Percentiles rank a stretch among this genome's conserved stretches.
Evolutionary conservation across 306 rosid species (phyloP).

Genomic region (Comarum palustre): DNA sequence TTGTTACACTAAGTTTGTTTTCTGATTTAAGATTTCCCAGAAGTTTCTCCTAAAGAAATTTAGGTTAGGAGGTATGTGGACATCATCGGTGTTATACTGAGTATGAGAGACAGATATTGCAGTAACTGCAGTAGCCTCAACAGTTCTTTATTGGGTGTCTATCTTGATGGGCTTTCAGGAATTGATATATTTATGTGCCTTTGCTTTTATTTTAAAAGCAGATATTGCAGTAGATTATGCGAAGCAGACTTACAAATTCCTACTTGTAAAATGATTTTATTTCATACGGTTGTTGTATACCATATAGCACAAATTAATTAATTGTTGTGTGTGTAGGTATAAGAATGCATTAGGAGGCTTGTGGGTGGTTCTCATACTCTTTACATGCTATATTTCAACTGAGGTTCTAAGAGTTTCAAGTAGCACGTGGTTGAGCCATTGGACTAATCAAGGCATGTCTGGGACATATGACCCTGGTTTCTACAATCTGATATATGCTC

Average conservation of each 20-base stretch:
- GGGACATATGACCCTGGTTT: constrained; percentile 44
- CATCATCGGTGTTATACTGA: not conserved
- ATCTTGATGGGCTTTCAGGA: not conserved
- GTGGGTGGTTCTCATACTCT: constrained; percentile 70
- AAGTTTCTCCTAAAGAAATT: not conserved
- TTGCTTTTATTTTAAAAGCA: not conserved
- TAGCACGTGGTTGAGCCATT: constrained; percentile 88
- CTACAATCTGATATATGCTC: constrained; percentile 69
- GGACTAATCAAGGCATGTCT: constrained; percentile 59
- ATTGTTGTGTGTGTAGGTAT: constrained; percentile 43
- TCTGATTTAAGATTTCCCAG: not conserved
- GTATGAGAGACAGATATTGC: not conserved
- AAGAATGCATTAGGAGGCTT: constrained; percentile 78
- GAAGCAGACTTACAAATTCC: not conserved
- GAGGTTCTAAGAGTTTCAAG: constrained; percentile 80
- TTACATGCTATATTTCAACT: constrained; percentile 58
- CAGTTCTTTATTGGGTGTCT: too few relatives aligned
- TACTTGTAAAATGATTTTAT: not conserved
- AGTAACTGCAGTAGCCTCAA: too few relatives aligned
- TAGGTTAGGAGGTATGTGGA: not conserved
- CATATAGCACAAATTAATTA: too few relatives aligned
- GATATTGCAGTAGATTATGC: constrained; percentile 1
- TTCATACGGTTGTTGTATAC: not conserved
- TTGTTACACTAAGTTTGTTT: not conserved
- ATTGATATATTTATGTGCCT: not conserved